phyloP scores from a whole-genome alignment of 1,284 basidiomycete species.

The Puccinia triticina region DNA sequence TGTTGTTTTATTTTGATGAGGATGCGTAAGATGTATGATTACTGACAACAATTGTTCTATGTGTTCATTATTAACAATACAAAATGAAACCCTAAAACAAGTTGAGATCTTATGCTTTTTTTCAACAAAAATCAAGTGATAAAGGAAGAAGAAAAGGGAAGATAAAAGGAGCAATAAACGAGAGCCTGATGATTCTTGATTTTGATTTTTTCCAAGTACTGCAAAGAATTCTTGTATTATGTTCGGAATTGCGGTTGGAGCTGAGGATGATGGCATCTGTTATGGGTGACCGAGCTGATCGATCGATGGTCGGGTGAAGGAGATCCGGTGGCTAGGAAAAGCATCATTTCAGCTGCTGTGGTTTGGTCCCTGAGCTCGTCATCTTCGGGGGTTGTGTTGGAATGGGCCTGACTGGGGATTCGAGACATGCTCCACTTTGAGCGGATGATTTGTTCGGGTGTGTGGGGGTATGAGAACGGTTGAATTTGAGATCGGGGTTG shows the following conservation, averaged over 20 bases:
- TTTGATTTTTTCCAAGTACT: not conserved
- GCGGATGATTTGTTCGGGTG: conserved; percentile 34
- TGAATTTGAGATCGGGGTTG: conserved; percentile 23
- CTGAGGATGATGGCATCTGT: conserved; percentile 10
- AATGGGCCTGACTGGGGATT: conserved; percentile 24
- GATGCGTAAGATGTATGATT: not conserved
- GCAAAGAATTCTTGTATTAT: not conserved
- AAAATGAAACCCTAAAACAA: not conserved
- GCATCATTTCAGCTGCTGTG: conserved; percentile 48
- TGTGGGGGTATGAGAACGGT: conserved; percentile 21
- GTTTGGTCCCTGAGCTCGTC: conserved; percentile 38
- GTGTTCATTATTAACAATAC: conserved; percentile 17
- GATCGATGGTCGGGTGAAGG: conserved; percentile 33
- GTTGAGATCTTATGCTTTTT: not conserved
- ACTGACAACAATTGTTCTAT: conserved; percentile 29
- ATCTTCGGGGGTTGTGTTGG: conserved; percentile 25
- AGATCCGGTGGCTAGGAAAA: conserved; percentile 45
- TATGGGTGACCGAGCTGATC: conserved; percentile 19
- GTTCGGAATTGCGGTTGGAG: conserved; percentile 19
- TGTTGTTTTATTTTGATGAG: not conserved
- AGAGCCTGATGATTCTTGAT: not conserved
- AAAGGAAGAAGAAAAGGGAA: not conserved
- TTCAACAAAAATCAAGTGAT: not conserved
- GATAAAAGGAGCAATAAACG: not conserved
- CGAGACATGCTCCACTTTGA: conserved; percentile 33